These are phyloP conservation scores for Arachnomyces sp. DNA, from an alignment of 2,329 filamentous ascomycete species.

Conservation along the genomic window DNA sequence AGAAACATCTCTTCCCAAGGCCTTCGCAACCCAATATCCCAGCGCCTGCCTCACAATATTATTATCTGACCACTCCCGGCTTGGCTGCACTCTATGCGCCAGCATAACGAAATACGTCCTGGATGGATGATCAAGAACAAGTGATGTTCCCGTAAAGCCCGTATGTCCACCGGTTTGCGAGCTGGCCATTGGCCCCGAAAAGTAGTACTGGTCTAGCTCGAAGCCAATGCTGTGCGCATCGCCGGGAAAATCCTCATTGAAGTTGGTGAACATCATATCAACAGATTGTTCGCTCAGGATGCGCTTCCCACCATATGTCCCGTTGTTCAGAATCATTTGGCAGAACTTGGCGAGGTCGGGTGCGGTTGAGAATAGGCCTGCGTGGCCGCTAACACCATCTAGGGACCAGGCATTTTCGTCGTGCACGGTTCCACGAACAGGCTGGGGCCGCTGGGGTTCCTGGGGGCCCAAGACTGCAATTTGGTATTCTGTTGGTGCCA, in stretches of 20 bases:
- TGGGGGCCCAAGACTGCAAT: conserved; percentile 20
- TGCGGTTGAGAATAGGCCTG: conserved; percentile 29
- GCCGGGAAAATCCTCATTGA: conserved; percentile 21
- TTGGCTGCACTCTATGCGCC: conserved; percentile 20
- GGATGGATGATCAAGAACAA: conserved; percentile 18
- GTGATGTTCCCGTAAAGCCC: conserved; percentile 20
- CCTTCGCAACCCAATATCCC: conserved; percentile 18
- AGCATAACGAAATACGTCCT: conserved; percentile 20
- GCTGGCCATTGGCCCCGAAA: conserved; percentile 22
- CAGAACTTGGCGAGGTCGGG: conserved; percentile 24
- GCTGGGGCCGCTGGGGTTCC: conserved; percentile 29
- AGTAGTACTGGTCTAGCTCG: conserved; percentile 26
- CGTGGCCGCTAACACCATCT: conserved; percentile 28
- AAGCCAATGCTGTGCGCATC: conserved; percentile 25
- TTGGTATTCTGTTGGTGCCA: conserved; percentile 26
- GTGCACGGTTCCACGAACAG: conserved; percentile 31
- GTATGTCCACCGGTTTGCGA: conserved; percentile 19
- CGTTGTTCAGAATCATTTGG: conserved; percentile 33
- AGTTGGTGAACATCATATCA: conserved; percentile 27
- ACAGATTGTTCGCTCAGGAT: conserved; percentile 22
- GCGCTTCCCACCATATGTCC: conserved; percentile 23
- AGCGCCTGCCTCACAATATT: conserved; percentile 16
- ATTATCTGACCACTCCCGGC: conserved; percentile 16
- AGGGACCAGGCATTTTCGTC: conserved; percentile 31
- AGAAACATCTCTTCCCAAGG: conserved; percentile 13